Conservation (phyloP, 1,284 basidiomycete species). For the Ceraceosorus bombacis region DNA sequence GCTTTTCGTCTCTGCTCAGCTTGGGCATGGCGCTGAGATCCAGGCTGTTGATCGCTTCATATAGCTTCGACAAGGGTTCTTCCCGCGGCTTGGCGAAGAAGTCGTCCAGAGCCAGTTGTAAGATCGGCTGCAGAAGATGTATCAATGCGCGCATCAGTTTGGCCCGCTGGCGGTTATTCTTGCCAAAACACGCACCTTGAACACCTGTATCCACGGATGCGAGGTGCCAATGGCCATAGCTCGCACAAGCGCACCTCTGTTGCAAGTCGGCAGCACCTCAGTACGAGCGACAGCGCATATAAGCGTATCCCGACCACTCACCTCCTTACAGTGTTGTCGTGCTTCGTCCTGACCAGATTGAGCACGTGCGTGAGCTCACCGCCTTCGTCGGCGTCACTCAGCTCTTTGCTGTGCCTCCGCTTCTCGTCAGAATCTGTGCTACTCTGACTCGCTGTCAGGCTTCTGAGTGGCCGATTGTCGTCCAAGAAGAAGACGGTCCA, state of each 20-base stretch:
- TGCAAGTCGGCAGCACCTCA: not conserved
- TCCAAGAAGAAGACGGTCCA: constrained; percentile 93
- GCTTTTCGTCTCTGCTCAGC: constrained; percentile 71
- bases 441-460: not conserved
- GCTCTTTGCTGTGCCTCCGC: not conserved
- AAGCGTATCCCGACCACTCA: constrained; percentile 50
- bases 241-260: constrained; percentile 85
- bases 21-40: constrained; percentile 71
- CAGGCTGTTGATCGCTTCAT: constrained; percentile 86
- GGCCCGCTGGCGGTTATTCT: too few species aligned
- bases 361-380: constrained; percentile 62
- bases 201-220: constrained; percentile 93
- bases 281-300: constrained; percentile 53
- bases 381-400: constrained; percentile 1
- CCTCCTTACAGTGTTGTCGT: constrained; percentile 77
- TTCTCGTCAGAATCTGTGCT: not conserved
- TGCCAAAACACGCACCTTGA: constrained; percentile 64
- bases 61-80: constrained; percentile 76
- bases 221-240: constrained; percentile 92
- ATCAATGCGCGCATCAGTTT: too few species aligned
- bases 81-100: constrained; percentile 82
- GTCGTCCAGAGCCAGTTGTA: constrained; percentile 88
- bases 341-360: constrained; percentile 89
- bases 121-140: constrained; percentile 61
- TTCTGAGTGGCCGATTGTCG: not conserved